Evolutionary conservation across 163 green algal species (phyloP).

Genomic region (Scenedesmus sp.): DNA sequence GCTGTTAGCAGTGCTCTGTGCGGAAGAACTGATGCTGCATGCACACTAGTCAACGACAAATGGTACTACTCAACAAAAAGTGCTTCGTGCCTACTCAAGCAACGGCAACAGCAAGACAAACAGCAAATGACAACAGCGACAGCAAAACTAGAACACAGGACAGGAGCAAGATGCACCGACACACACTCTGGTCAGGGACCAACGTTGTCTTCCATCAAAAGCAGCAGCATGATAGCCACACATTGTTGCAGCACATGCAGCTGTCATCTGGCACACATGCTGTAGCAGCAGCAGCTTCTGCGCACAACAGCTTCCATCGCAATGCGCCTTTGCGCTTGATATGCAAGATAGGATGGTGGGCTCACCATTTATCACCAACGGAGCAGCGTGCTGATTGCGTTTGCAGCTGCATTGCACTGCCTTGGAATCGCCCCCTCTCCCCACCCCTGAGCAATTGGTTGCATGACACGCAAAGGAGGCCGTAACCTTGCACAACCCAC

Average conservation of each 20-base stretch:
- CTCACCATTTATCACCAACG: background rate
- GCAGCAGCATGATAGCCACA: background rate
- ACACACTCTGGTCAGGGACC: background rate
- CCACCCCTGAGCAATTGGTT: background rate
- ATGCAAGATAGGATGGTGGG: background rate
- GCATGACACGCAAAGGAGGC: background rate
- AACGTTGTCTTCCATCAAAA: background rate
- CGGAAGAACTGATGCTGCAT: background rate
- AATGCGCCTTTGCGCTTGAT: background rate
- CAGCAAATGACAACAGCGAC: background rate
- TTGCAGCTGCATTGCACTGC: background rate
- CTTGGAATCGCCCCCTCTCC: background rate
- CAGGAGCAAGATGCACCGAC: background rate
- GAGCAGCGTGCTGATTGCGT: background rate
- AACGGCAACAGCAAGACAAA: background rate
- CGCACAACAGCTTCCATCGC: background rate
- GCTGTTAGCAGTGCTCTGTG: background rate
- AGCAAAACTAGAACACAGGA: background rate
- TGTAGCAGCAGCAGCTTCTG: background rate
- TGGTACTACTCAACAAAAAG: background rate
- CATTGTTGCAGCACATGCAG: background rate
- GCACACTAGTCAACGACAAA: background rate
- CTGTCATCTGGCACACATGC: background rate
- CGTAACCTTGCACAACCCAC: conserved; percentile 9
- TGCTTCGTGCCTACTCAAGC: background rate